A percentile compares a stretch with the other conserved stretches of the same genome.
phyloP scores from a whole-genome alignment of 1,284 basidiomycete genomes.

The Rhodotorula mucilaginosa region DNA sequence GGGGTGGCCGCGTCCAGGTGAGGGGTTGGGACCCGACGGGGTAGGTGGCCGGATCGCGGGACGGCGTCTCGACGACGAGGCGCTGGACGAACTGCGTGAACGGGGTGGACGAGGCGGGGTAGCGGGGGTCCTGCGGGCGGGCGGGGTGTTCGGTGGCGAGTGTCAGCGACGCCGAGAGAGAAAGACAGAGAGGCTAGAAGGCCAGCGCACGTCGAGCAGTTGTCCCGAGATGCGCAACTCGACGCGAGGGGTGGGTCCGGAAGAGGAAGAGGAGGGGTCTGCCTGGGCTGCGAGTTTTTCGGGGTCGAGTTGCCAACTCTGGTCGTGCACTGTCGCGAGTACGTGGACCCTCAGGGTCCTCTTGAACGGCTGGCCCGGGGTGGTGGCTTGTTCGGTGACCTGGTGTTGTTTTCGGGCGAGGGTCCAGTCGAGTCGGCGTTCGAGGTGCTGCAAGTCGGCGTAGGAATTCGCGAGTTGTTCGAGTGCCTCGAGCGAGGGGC shows the following conservation, averaged over 20 bases:
- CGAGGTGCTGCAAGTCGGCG: conserved; percentile 78
- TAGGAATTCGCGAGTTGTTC: conserved; percentile 54
- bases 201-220: conserved; percentile 30
- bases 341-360: conserved; percentile 84
- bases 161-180: no score
- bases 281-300: conserved; percentile 8
- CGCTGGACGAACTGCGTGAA: conserved; percentile 15
- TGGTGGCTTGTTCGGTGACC: conserved; percentile 70
- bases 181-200: no score
- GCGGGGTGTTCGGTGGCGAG: no score
- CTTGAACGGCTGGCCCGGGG: conserved; percentile 57
- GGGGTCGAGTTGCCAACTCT: conserved; percentile 49
- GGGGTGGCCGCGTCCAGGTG: conserved; percentile 12
- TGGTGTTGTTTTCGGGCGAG: conserved; percentile 86
- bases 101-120: neutral
- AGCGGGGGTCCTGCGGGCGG: conserved; percentile 4
- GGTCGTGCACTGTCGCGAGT: conserved; percentile 81
- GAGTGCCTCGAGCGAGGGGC: conserved; percentile 24
- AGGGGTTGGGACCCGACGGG: conserved; percentile 6
- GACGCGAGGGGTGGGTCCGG: conserved; percentile 23
- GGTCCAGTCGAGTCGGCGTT: conserved; percentile 92
- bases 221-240: conserved; percentile 39
- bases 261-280: neutral
- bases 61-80: conserved; percentile 18
- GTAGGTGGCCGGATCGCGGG: conserved; percentile 1